A percentile compares a stretch with the other conserved stretches of the same genome.
These are phyloP conservation scores for Ganoderma meredithae DNA, from an alignment of 1,284 basidiomycete species.

Conservation along the genomic window DNA sequence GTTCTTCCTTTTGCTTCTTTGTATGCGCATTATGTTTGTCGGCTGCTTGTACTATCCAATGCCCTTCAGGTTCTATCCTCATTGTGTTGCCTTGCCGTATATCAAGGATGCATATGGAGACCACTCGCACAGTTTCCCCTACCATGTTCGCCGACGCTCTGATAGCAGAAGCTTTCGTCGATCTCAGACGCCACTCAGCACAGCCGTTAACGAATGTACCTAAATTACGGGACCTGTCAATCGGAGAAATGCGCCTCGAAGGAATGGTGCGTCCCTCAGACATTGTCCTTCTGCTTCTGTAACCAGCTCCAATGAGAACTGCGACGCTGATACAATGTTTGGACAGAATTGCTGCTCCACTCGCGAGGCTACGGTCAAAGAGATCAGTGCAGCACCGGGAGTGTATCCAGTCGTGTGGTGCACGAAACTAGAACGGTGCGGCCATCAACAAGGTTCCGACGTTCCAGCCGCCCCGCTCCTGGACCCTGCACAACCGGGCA, in stretches of 20 bases:
- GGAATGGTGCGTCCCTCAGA: not conserved
- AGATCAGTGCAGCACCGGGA: slow-evolving; percentile 4
- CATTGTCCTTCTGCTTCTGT: not conserved
- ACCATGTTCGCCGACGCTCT: not conserved
- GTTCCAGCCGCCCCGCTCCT: not conserved
- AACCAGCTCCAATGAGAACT: not conserved
- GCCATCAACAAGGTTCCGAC: not conserved
- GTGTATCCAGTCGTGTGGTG: slow-evolving; percentile 4
- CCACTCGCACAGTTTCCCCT: not conserved
- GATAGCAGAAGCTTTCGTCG: not conserved
- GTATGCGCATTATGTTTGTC: not conserved
- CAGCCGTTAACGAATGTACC: not conserved
- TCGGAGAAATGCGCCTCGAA: not conserved
- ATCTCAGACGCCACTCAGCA: not conserved
- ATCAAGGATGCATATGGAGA: not conserved
- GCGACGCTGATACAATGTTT: not conserved
- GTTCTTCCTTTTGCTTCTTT: not conserved
- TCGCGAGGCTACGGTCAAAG: not conserved
- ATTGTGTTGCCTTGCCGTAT: not conserved
- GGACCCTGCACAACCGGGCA: not conserved
- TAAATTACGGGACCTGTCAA: not conserved
- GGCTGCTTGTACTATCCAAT: not conserved
- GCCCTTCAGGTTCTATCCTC: not conserved
- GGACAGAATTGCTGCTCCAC: slow-evolving; percentile 5
- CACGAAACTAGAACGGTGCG: too few species aligned